Percentiles rank a stretch among this genome's conserved stretches.
Conservation (phyloP, 805 yeast species). For the Saturnispora gosingensis region DNA sequence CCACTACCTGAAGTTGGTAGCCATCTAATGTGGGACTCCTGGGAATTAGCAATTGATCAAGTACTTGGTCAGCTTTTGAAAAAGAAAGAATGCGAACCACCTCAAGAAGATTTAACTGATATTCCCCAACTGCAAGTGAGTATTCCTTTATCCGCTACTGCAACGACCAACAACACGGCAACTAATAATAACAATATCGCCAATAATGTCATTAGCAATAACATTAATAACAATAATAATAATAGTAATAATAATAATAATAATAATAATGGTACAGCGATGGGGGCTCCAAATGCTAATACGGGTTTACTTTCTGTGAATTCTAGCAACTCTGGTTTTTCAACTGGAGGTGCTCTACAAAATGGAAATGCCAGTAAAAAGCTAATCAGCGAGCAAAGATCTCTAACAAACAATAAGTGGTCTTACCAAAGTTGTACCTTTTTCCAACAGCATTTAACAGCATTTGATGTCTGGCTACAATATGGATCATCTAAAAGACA, state of each 20-base stretch:
- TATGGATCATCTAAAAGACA: slow-evolving; percentile 76
- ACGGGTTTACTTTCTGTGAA: neutral
- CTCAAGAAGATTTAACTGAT: slow-evolving; percentile 19
- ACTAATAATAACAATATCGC: slow-evolving; percentile 9
- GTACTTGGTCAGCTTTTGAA: slow-evolving; percentile 66
- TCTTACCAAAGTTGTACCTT: slow-evolving; percentile 86
- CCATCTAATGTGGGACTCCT: slow-evolving; percentile 95
- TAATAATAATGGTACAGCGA: neutral
- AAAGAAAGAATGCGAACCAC: slow-evolving; percentile 20
- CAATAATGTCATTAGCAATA: neutral
- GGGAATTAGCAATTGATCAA: slow-evolving; percentile 97
- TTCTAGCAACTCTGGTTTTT: slow-evolving; percentile 10
- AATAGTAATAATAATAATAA: neutral
- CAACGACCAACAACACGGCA: slow-evolving; percentile 6
- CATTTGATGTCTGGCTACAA: slow-evolving; percentile 92
- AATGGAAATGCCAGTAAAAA: slow-evolving; percentile 1
- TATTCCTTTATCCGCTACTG: neutral
- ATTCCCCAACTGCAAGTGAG: slow-evolving; percentile 24
- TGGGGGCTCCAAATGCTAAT: neutral
- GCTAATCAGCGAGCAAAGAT: neutral
- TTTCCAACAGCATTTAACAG: slow-evolving; percentile 92
- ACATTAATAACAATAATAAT: neutral
- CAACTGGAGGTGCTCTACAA: neutral
- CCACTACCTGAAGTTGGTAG: slow-evolving; percentile 76
- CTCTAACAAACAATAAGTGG: slow-evolving; percentile 13